Evolutionary conservation across 208 protist genomes (phyloP).

Genomic region (Trypanosomatidae sp.): DNA sequence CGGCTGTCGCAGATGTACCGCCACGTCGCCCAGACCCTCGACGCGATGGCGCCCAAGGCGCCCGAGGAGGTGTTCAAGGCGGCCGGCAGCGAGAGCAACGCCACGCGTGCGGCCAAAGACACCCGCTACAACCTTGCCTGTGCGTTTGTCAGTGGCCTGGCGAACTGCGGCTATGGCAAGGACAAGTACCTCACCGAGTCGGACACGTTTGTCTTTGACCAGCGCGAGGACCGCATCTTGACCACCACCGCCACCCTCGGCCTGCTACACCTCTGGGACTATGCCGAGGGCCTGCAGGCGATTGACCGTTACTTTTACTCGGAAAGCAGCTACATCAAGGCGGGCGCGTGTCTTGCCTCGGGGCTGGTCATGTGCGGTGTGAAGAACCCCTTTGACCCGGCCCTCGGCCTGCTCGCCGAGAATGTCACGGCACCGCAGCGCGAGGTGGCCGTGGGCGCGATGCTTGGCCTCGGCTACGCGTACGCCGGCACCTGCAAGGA

Average conservation of each 20-base stretch:
- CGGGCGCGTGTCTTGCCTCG: conserved; percentile 93
- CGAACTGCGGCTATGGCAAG: conserved; percentile 93
- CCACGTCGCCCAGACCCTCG: conserved; percentile 89
- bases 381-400: conserved; percentile 89
- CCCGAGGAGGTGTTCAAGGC: conserved; percentile 98
- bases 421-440: conserved; percentile 47
- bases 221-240: conserved; percentile 95
- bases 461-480: conserved; percentile 95
- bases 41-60: conserved; percentile 94
- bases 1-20: conserved; percentile 92
- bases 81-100: conserved; percentile 34
- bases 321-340: conserved; percentile 93
- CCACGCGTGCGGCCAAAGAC: conserved; percentile 26
- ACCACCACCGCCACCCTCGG: conserved; percentile 94
- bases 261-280: conserved; percentile 97
- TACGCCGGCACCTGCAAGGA: conserved; percentile 92
- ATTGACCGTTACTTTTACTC: conserved; percentile 95
- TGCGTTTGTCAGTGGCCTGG: conserved; percentile 95
- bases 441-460: conserved; percentile 81
- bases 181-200: conserved; percentile 94
- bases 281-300: conserved; percentile 91
- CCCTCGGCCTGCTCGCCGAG: conserved; percentile 87
- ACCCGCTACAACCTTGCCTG: conserved; percentile 93
- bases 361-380: conserved; percentile 83
- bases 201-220: conserved; percentile 91